phyloP scores from a whole-genome alignment of 768 basidiomycete species.

The Erythrobasidium yunnanense region DNA sequence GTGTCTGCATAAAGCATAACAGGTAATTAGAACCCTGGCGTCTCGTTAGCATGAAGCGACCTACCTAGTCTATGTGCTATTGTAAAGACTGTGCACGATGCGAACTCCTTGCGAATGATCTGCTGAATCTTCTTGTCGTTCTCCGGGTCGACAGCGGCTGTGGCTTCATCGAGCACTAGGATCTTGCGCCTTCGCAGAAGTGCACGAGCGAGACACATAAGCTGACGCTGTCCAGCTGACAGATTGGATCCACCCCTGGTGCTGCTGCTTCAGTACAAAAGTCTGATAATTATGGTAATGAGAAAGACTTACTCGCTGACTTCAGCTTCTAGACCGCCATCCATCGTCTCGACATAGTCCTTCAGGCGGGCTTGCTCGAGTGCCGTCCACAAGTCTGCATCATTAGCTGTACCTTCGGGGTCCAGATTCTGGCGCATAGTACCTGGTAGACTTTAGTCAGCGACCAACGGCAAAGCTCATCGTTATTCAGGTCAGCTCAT shows the following conservation, averaged over 20 bases:
- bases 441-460: too few species aligned
- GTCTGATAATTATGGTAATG: background rate
- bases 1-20: background rate
- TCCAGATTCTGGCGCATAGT: constrained; percentile 79
- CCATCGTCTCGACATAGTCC: constrained; percentile 9
- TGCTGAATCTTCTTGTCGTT: constrained; percentile 28
- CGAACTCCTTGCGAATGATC: constrained; percentile 20
- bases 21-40: too few species aligned
- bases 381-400: constrained; percentile 77
- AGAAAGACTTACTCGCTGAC: constrained; percentile 25
- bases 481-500: too few species aligned
- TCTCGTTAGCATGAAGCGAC: too few species aligned
- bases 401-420: constrained; percentile 61
- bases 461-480: too few species aligned
- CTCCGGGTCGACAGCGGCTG: constrained; percentile 27
- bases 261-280: background rate
- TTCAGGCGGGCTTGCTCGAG: constrained; percentile 52
- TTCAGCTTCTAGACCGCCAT: constrained; percentile 25
- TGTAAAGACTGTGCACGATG: constrained; percentile 12
- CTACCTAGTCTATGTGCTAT: constrained; percentile 28
- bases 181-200: constrained; percentile 26
- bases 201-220: constrained; percentile 29
- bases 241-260: constrained; percentile 26
- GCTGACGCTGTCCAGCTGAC: constrained; percentile 28
- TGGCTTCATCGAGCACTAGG: constrained; percentile 26